These are phyloP conservation scores for Rhizophora apiculata DNA, from an alignment of 345 rosid genomes.

Conservation along the genomic window DNA sequence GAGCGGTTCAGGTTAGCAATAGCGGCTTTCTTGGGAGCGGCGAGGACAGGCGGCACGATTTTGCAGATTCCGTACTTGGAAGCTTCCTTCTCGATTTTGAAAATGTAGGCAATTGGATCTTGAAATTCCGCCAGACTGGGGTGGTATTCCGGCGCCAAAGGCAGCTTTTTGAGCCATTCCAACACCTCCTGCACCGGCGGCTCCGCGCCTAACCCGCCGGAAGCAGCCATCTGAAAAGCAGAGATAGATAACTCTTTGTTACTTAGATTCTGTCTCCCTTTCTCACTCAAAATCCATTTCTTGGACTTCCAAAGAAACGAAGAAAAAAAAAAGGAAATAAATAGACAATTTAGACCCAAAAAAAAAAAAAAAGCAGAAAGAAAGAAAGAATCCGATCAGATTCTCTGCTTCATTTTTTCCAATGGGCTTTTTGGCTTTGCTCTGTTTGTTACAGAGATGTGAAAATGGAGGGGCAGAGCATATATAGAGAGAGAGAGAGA, in stretches of 20 bases:
- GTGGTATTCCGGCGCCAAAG: slow-evolving; percentile 87
- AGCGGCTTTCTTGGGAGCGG: slow-evolving; percentile 63
- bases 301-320: slow-evolving; percentile 4
- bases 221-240: slow-evolving; percentile 41
- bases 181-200: slow-evolving; percentile 49
- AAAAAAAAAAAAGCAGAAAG: not conserved
- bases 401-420: slow-evolving; percentile 11
- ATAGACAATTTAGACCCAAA: not conserved
- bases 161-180: slow-evolving; percentile 85
- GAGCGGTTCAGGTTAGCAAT: slow-evolving; percentile 75
- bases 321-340: slow-evolving; percentile 1
- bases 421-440: not conserved
- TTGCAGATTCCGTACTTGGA: slow-evolving; percentile 95
- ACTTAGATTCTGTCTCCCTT: slow-evolving; percentile 2
- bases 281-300: slow-evolving; percentile 33
- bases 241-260: not conserved
- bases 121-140: slow-evolving; percentile 87
- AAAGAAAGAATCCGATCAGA: slow-evolving; percentile 19
- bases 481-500: slow-evolving; percentile 26
- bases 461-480: slow-evolving; percentile 18
- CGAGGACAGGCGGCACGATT: slow-evolving; percentile 82
- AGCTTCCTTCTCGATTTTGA: slow-evolving; percentile 93
- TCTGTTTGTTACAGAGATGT: slow-evolving; percentile 17
- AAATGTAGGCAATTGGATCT: slow-evolving; percentile 99
- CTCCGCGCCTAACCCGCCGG: slow-evolving; percentile 36